Percentiles rank a stretch among this genome's conserved stretches.
Conservation (phyloP, 106 monocot genomes). For the Vanilla planifolia region DNA sequence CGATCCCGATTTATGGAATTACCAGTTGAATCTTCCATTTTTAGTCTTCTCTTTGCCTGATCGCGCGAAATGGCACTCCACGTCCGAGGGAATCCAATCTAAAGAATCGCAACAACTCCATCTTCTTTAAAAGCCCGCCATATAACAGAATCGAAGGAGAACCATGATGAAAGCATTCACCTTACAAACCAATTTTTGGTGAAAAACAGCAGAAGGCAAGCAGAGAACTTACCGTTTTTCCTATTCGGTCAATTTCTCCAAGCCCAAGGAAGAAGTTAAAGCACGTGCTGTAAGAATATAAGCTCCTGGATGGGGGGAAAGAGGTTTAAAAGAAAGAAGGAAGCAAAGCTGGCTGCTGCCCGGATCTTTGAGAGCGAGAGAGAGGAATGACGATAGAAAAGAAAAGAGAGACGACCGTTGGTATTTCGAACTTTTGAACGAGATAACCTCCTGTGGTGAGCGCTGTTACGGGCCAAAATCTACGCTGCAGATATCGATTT, state of each 20-base stretch:
- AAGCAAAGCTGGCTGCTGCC: not conserved
- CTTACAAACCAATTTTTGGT: not conserved
- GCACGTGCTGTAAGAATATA: not conserved
- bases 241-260: no score
- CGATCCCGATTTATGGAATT: not conserved
- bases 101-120: not conserved
- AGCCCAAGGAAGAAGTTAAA: not conserved
- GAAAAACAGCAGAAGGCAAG: not conserved
- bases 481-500: not conserved
- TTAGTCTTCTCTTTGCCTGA: not conserved
- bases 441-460: not conserved
- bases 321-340: not conserved
- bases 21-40: not conserved
- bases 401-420: not conserved
- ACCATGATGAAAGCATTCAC: not conserved
- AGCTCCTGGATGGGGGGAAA: not conserved
- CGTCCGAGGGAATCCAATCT: not conserved
- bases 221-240: not conserved
- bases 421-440: slow-evolving; percentile 3
- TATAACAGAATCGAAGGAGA: not conserved
- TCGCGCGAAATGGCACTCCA: not conserved
- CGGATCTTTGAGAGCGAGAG: not conserved
- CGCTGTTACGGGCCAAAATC: not conserved
- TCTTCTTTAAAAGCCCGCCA: not conserved
- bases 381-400: not conserved